These are phyloP conservation scores for Tritrichomonas foetus DNA, from an alignment of 208 protist genomes.

Conservation along the genomic window DNA sequence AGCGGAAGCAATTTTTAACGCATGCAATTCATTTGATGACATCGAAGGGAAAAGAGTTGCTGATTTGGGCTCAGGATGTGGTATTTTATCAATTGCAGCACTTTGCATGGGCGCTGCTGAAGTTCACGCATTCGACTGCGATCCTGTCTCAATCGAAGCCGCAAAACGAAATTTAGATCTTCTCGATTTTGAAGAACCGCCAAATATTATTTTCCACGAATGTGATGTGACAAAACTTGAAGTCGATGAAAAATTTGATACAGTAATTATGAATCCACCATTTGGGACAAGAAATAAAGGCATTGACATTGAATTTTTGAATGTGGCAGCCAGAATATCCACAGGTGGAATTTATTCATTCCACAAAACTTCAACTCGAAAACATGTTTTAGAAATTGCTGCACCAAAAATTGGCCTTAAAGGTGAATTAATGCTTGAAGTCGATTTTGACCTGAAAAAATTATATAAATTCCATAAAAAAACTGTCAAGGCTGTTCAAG, in stretches of 20 bases:
- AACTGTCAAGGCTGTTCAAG: constrained; percentile 42
- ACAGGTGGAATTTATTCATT: constrained; percentile 47
- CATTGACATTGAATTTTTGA: constrained; percentile 41
- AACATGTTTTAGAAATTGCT: constrained; percentile 39
- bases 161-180: constrained; percentile 39
- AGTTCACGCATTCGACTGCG: constrained; percentile 42
- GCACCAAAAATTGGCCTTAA: background rate
- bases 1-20: constrained; percentile 34
- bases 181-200: constrained; percentile 34
- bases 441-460: constrained; percentile 44
- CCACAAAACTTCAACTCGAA: constrained; percentile 47
- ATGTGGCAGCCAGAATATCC: constrained; percentile 25
- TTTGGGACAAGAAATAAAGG: constrained; percentile 48
- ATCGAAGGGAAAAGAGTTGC: constrained; percentile 45
- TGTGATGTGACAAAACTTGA: constrained; percentile 36
- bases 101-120: background rate
- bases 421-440: constrained; percentile 39
- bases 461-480: constrained; percentile 47
- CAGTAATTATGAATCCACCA: constrained; percentile 46
- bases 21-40: background rate
- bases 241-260: constrained; percentile 41
- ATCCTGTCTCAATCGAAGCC: constrained; percentile 30
- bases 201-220: constrained; percentile 30
- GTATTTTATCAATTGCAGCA: constrained; percentile 43
- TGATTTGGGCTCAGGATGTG: constrained; percentile 42